A percentile compares a stretch with the other conserved stretches of the same genome.
phyloP scores from a whole-genome alignment of 2,329 filamentous ascomycete species.

The Sarocladium brachiariae region DNA sequence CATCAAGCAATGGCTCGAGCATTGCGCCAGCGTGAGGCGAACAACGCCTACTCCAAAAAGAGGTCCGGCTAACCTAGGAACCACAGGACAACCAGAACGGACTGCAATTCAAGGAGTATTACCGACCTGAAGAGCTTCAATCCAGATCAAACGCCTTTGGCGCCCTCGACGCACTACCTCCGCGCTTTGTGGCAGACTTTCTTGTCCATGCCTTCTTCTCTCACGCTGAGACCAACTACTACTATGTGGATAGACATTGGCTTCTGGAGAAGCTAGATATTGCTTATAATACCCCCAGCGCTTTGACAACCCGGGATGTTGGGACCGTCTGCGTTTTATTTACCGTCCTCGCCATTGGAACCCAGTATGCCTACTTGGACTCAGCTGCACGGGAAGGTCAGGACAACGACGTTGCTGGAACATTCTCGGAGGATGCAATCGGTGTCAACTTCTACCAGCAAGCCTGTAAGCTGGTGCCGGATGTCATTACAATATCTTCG shows the following conservation, averaged over 20 bases:
- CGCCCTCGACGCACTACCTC: slow-evolving; percentile 27
- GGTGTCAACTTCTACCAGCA: slow-evolving; percentile 51
- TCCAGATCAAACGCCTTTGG: slow-evolving; percentile 25
- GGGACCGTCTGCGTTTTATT: slow-evolving; percentile 38
- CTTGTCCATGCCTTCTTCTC: slow-evolving; percentile 40
- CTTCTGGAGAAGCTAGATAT: slow-evolving; percentile 32
- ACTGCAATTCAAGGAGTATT: slow-evolving; percentile 32
- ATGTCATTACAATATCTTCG: slow-evolving; percentile 49
- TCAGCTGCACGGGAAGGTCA: slow-evolving; percentile 15
- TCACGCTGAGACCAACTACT: slow-evolving; percentile 41
- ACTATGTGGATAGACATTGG: slow-evolving; percentile 39
- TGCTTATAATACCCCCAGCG: slow-evolving; percentile 32
- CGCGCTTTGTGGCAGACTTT: slow-evolving; percentile 39
- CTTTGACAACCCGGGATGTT: slow-evolving; percentile 32
- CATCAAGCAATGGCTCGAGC: slow-evolving; percentile 42
- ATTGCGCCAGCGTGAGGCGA: slow-evolving; percentile 20
- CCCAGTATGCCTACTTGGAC: slow-evolving; percentile 43
- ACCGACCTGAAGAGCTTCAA: slow-evolving; percentile 38
- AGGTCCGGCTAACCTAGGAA: background rate
- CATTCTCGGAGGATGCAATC: slow-evolving; percentile 43
- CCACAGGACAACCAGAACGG: slow-evolving; percentile 14
- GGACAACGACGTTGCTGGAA: slow-evolving; percentile 18
- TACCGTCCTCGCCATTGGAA: slow-evolving; percentile 42
- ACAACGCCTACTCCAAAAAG: too few relatives aligned
- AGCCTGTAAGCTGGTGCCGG: slow-evolving; percentile 46